Conservation (phyloP, 1,284 basidiomycete species). For the Gomphus sp. region DNA sequence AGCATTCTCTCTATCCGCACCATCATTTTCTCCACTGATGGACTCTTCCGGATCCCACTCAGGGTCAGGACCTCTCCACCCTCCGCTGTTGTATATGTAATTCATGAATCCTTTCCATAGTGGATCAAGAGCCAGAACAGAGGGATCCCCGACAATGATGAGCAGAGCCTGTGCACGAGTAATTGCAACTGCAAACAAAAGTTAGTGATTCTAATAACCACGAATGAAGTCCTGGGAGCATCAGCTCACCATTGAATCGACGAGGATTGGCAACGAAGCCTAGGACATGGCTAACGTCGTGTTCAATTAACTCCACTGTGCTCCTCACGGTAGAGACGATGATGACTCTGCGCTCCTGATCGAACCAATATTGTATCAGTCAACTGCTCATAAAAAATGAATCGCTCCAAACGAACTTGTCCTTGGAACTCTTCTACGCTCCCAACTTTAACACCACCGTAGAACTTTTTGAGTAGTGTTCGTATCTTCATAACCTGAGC, state of each 20-base stretch:
- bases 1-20: conserved; percentile 6
- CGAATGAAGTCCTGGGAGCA: background rate
- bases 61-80: conserved; percentile 37
- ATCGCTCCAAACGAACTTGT: conserved; percentile 29
- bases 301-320: conserved; percentile 41
- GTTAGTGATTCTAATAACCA: conserved; percentile 11
- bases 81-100: conserved; percentile 34
- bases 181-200: conserved; percentile 39
- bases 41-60: conserved; percentile 38
- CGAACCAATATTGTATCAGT: background rate
- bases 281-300: conserved; percentile 34
- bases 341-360: conserved; percentile 40
- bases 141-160: conserved; percentile 47
- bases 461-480: conserved; percentile 21
- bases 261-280: conserved; percentile 51
- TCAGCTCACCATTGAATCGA: conserved; percentile 49
- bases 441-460: conserved; percentile 40
- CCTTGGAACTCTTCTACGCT: conserved; percentile 59
- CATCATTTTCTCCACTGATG: conserved; percentile 19
- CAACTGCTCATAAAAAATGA: background rate
- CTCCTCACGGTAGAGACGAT: conserved; percentile 61
- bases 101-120: conserved; percentile 47
- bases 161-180: conserved; percentile 51
- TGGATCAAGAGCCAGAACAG: conserved; percentile 39
- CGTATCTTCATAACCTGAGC: conserved; percentile 43